Evolutionary conservation across 768 basidiomycete genomes (phyloP).

Genomic region (Collybia nuda): DNA sequence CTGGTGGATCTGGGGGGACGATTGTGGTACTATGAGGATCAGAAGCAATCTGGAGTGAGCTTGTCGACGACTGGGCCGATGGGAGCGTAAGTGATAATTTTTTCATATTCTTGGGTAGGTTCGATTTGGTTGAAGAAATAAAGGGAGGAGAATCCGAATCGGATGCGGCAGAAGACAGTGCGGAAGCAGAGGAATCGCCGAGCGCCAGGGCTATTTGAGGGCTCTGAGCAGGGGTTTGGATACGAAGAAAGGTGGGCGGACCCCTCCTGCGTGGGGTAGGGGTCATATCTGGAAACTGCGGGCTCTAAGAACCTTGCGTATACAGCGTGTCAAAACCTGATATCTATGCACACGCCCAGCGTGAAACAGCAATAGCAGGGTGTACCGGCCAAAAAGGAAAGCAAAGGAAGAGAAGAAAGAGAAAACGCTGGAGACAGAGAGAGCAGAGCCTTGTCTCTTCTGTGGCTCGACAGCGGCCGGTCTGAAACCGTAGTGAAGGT

Average conservation of each 20-base stretch:
- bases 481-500: too few relatives aligned
- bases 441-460: not conserved
- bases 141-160: conserved; percentile 51
- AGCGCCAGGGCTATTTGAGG: conserved; percentile 50
- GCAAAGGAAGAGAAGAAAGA: conserved; percentile 10
- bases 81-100: conserved; percentile 70
- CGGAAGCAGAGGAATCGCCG: conserved; percentile 47
- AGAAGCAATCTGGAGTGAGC: conserved; percentile 42
- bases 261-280: conserved; percentile 48
- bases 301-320: conserved; percentile 19
- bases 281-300: conserved; percentile 23
- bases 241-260: conserved; percentile 56
- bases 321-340: conserved; percentile 13
- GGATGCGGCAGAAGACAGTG: conserved; percentile 50
- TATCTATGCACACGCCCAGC: conserved; percentile 18
- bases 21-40: conserved; percentile 32
- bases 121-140: conserved; percentile 37
- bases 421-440: not conserved
- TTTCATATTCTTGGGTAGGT: conserved; percentile 69
- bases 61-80: conserved; percentile 57
- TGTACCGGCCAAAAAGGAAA: not conserved
- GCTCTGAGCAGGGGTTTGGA: conserved; percentile 49
- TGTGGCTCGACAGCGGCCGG: too few relatives aligned
- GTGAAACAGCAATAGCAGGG: conserved; percentile 9
- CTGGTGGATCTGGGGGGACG: conserved; percentile 25